phyloP scores from a whole-genome alignment of 768 basidiomycete species.

The Tricholoma furcatifolium region DNA sequence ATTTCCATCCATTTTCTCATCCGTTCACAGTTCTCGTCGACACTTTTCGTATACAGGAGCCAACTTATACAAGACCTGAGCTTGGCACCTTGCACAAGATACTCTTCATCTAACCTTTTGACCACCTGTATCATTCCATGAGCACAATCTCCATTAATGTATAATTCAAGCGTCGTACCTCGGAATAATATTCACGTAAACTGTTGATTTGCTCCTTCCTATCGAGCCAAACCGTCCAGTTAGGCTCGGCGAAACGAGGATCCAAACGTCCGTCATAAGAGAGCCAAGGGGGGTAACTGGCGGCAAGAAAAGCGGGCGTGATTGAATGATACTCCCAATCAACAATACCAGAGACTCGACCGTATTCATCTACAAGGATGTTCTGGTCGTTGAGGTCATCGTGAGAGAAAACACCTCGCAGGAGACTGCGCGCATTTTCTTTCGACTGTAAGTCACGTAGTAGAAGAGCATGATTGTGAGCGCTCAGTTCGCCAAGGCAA shows the following conservation, averaged over 20 bases:
- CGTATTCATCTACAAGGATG: too few relatives aligned
- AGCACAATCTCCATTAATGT: neutral
- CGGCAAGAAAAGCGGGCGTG: too few relatives aligned
- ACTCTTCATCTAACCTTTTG: conserved; percentile 1
- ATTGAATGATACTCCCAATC: too few relatives aligned
- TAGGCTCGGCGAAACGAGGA: conserved; percentile 1
- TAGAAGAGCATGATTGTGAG: neutral
- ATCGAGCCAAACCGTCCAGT: conserved; percentile 2
- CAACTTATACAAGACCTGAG: conserved; percentile 6
- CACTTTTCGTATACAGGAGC: neutral
- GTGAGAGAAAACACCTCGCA: too few relatives aligned
- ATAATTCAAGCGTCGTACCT: neutral
- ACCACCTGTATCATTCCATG: conserved; percentile 1
- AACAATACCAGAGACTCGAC: too few relatives aligned
- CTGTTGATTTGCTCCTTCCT: conserved; percentile 7
- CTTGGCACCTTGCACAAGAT: conserved; percentile 4
- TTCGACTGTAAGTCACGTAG: conserved; percentile 1
- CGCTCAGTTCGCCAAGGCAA: neutral
- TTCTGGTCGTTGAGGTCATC: too few relatives aligned
- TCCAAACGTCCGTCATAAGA: conserved; percentile 2
- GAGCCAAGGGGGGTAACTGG: too few relatives aligned
- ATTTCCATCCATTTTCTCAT: conserved; percentile 9
- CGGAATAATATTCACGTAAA: conserved; percentile 3
- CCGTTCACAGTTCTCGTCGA: neutral
- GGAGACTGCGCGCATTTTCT: too few relatives aligned